phyloP scores from a whole-genome alignment of 2,329 filamentous ascomycete species.

The Sordariomycetes sp. region DNA sequence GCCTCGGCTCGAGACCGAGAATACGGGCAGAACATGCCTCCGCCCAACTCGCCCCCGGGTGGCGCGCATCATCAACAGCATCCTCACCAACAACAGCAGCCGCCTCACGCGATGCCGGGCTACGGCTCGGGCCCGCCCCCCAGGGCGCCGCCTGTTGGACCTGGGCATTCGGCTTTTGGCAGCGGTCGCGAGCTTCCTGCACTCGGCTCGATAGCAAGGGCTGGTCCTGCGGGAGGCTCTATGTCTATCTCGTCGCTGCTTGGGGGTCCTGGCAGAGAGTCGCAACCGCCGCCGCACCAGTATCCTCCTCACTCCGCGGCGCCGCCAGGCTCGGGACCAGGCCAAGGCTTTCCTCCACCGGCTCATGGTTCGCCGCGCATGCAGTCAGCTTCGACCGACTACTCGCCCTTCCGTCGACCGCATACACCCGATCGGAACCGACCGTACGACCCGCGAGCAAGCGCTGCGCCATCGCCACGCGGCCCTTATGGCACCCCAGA shows the following conservation, averaged over 20 bases:
- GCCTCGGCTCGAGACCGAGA: slow-evolving; percentile 19
- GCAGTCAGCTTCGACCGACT: slow-evolving; percentile 47
- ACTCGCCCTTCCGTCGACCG: slow-evolving; percentile 54
- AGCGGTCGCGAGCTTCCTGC: slow-evolving; percentile 42
- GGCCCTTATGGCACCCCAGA: slow-evolving; percentile 46
- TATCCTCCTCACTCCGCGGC: slow-evolving; percentile 31
- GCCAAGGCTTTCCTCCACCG: slow-evolving; percentile 36
- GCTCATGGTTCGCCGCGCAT: slow-evolving; percentile 48
- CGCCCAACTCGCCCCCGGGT: slow-evolving; percentile 31
- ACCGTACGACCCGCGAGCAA: slow-evolving; percentile 38
- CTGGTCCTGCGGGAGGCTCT: slow-evolving; percentile 37
- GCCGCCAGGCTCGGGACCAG: slow-evolving; percentile 30
- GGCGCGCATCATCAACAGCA: slow-evolving; percentile 18
- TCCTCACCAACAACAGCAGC: slow-evolving; percentile 15
- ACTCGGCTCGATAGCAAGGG: slow-evolving; percentile 37
- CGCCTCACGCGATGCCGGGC: slow-evolving; percentile 19
- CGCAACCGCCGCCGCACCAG: slow-evolving; percentile 20
- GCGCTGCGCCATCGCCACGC: slow-evolving; percentile 37
- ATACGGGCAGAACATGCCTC: slow-evolving; percentile 33
- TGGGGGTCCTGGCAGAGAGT: too few species aligned
- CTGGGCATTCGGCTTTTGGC: slow-evolving; percentile 34
- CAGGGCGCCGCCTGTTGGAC: slow-evolving; percentile 29
- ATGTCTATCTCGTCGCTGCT: slow-evolving; percentile 57
- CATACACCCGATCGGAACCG: slow-evolving; percentile 64
- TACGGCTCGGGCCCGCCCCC: slow-evolving; percentile 39